These are phyloP conservation scores for Fusarium virguliforme DNA, from an alignment of 2,329 filamentous ascomycete genomes.

Conservation along the genomic window DNA sequence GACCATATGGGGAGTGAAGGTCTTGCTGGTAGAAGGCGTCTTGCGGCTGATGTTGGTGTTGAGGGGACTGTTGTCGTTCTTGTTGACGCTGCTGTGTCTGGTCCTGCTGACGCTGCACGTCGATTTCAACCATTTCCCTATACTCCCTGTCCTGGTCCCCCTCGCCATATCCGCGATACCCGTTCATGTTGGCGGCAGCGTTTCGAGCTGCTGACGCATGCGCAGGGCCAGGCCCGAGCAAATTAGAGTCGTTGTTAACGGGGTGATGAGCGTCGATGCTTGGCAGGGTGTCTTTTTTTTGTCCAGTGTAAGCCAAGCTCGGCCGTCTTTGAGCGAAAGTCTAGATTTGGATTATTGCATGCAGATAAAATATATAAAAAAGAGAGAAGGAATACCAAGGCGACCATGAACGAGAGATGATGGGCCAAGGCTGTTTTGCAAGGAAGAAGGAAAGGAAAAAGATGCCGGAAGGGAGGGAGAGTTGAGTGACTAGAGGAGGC, in stretches of 20 bases:
- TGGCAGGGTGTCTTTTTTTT: slow-evolving; percentile 16
- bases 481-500: slow-evolving; percentile 25
- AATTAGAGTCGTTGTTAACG: slow-evolving; percentile 11
- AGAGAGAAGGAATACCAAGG: slow-evolving; percentile 26
- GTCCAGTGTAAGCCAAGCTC: not conserved
- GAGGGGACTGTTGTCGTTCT: slow-evolving; percentile 27
- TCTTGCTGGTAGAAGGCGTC: slow-evolving; percentile 43
- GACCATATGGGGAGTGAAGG: slow-evolving; percentile 46
- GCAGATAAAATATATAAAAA: not conserved
- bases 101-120: slow-evolving; percentile 51
- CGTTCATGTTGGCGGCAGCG: slow-evolving; percentile 49
- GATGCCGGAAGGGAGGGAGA: slow-evolving; percentile 24
- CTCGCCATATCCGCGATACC: slow-evolving; percentile 46
- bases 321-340: slow-evolving; percentile 32
- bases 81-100: slow-evolving; percentile 49
- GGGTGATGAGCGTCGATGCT: slow-evolving; percentile 13
- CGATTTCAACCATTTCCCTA: slow-evolving; percentile 58
- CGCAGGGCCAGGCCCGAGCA: slow-evolving; percentile 23
- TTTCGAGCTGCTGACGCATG: slow-evolving; percentile 40
- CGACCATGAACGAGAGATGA: slow-evolving; percentile 6
- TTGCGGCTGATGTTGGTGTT: slow-evolving; percentile 33
- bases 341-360: slow-evolving; percentile 19
- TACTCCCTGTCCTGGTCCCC: slow-evolving; percentile 49
- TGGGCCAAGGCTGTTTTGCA: not conserved
- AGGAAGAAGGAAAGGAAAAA: slow-evolving; percentile 20